Evolutionary conservation across 805 yeast genomes (phyloP).

Genomic region (Metschnikowia koreensis): DNA sequence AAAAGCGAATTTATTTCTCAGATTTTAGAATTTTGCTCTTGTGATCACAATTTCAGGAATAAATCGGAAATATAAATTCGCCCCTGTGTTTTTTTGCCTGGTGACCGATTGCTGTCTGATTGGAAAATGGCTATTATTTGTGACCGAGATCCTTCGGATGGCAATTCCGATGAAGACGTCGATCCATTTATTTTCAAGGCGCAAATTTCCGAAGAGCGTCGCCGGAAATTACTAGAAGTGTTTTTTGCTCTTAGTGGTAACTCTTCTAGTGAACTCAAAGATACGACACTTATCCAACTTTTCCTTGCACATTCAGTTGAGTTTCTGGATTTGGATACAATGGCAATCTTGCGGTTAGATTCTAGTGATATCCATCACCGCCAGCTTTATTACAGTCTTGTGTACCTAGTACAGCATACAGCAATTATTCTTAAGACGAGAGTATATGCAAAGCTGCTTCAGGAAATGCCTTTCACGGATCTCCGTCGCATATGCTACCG

Average conservation of each 20-base stretch:
- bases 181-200: conserved; percentile 15
- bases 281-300: conserved; percentile 15
- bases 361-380: conserved; percentile 5
- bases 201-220: conserved; percentile 11
- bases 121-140: conserved; percentile 12
- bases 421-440: conserved; percentile 7
- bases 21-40: not conserved
- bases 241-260: conserved; percentile 5
- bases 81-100: not conserved
- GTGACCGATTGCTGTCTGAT: not conserved
- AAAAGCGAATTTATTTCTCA: not conserved
- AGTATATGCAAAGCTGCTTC: conserved; percentile 10
- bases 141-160: conserved; percentile 8
- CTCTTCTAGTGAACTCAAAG: conserved; percentile 10
- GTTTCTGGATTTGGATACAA: conserved; percentile 14
- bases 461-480: conserved; percentile 27
- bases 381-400: conserved; percentile 9
- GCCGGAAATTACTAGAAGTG: conserved; percentile 3
- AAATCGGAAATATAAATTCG: not conserved
- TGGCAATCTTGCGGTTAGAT: conserved; percentile 11
- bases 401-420: conserved; percentile 8
- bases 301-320: conserved; percentile 5
- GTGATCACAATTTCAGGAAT: not conserved
- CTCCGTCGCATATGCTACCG: conserved; percentile 24
- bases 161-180: not conserved